phyloP scores from a whole-genome alignment of 73 alveolate species.

The Urostyla sp. region DNA sequence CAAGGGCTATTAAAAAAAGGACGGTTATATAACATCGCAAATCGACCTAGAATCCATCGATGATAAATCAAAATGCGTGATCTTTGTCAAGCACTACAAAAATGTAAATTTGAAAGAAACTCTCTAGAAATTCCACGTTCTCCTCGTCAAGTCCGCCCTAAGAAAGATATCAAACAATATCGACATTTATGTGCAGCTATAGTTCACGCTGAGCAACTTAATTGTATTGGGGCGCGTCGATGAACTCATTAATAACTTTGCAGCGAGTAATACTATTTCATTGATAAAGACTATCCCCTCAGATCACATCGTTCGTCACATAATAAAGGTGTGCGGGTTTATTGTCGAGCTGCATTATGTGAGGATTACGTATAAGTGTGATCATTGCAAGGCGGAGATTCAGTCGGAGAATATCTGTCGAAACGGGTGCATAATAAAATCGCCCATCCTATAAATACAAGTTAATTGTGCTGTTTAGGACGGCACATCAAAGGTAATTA shows the following conservation, averaged over 20 bases:
- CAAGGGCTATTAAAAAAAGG: background rate
- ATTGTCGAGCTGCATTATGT: slow-evolving; percentile 51
- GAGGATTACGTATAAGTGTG: slow-evolving; percentile 54
- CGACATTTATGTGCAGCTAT: slow-evolving; percentile 59
- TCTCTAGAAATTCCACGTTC: slow-evolving; percentile 11
- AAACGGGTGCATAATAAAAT: slow-evolving; percentile 54
- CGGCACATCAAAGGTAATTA: slow-evolving; percentile 40
- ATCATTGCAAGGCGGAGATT: slow-evolving; percentile 51
- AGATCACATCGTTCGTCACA: slow-evolving; percentile 41
- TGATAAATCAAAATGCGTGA: slow-evolving; percentile 36
- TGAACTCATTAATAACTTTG: slow-evolving; percentile 28
- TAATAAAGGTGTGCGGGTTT: slow-evolving; percentile 54
- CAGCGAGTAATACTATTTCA: background rate
- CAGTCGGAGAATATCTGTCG: slow-evolving; percentile 44
- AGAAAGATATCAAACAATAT: slow-evolving; percentile 60
- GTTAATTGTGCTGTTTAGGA: slow-evolving; percentile 53
- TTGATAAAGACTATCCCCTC: slow-evolving; percentile 48
- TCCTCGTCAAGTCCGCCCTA: slow-evolving; percentile 45
- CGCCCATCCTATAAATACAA: slow-evolving; percentile 35
- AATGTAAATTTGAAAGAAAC: slow-evolving; percentile 33
- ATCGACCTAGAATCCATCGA: slow-evolving; percentile 54
- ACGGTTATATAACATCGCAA: slow-evolving; percentile 18
- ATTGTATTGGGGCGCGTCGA: slow-evolving; percentile 20
- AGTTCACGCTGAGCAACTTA: slow-evolving; percentile 10
- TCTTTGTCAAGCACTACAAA: slow-evolving; percentile 47